These are phyloP conservation scores for Aspergillus tanneri DNA, from an alignment of 2,329 filamentous ascomycete genomes.

Conservation along the genomic window DNA sequence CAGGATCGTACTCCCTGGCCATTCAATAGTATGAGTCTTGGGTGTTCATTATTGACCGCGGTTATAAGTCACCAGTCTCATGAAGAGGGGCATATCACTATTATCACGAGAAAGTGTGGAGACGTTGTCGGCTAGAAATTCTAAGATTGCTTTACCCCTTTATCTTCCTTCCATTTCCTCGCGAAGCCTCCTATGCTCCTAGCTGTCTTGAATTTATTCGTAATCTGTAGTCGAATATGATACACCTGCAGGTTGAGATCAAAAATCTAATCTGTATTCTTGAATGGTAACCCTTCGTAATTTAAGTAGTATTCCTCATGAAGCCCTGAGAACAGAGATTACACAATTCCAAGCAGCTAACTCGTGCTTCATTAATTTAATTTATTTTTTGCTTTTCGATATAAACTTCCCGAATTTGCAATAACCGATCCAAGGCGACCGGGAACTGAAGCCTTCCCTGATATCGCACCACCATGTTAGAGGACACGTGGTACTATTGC, in stretches of 20 bases:
- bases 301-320: too few relatives aligned
- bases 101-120: neutral
- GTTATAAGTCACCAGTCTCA: neutral
- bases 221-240: too few relatives aligned
- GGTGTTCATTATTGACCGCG: neutral
- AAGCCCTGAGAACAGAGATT: too few relatives aligned
- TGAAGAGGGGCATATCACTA: neutral
- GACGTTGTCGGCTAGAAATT: neutral
- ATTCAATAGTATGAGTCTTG: neutral
- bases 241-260: neutral
- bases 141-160: too few relatives aligned
- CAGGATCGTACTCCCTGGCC: neutral
- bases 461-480: conserved; percentile 12
- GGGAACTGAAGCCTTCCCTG: conserved; percentile 7
- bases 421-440: neutral
- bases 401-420: neutral
- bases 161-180: neutral
- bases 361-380: too few relatives aligned
- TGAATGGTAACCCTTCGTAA: too few relatives aligned
- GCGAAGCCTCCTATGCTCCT: neutral
- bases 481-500: conserved; percentile 11
- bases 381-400: too few relatives aligned
- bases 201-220: neutral
- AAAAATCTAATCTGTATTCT: conserved; percentile 1
- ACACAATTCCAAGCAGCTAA: too few relatives aligned